Base-by-base conservation (phyloP, 257 asterid species). In the Capsicum baccatum region DNA sequence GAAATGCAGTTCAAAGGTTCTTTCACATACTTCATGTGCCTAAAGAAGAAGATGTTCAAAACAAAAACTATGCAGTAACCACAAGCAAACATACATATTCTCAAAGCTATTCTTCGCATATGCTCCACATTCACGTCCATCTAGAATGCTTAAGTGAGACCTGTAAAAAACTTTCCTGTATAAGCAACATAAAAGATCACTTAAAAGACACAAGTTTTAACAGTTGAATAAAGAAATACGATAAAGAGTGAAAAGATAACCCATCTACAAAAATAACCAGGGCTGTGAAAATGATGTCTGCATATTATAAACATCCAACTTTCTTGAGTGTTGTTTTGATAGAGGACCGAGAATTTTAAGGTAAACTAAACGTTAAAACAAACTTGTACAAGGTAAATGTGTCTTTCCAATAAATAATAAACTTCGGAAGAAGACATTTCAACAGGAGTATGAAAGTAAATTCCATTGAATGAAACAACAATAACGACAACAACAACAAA, bases 91-190 rank as follows among this genome's bases (percentile, higher is more conserved):
- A 19, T 92, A 94, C 99, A 96, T 90, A 86, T 96, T 96, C 66
- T 98, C 98, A 54, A 86, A 96, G 85, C 99, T 96, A 89, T 96
- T 94, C 91, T 96, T 96, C 79, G 99, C 99, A 91, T 92, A 96
- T 87, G 99, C 98, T 86, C 99, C 99, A 86, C 98, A 98, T 86
- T 86, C 91, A 12, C 92, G 93, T 87, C 99, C 99, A 81, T 82
- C 99, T 98, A 84, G 99, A 96, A 85, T 96, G 99, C 91, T 94
- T 96, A 68, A 94, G 97, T 35, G 99, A 93, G 47, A 94, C 99
- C 99, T 96, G 91, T 1, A 6, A 67, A 33, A 35, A 67, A 3
- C 55, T 1, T 26, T 39, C 80, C 64, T 26, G 50, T 48, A 68
- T 66, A 56, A 83, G 44, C 83, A 47, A 70, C 79, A 81, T 52